Evolutionary conservation across 1,284 basidiomycete genomes (phyloP).

Genomic region (Tausonia pullulans): DNA sequence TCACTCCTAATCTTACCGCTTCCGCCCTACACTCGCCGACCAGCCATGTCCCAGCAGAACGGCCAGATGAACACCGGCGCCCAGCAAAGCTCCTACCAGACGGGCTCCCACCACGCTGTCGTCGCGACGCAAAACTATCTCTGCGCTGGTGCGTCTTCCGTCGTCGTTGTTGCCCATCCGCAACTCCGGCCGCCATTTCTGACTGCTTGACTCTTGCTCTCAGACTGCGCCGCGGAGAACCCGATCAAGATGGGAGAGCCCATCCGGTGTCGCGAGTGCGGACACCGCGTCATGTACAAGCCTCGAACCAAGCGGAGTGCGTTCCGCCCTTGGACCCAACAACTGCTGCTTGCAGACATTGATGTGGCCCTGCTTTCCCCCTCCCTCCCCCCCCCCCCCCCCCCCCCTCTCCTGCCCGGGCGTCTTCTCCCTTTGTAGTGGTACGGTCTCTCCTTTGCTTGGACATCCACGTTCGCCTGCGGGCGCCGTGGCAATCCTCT

Average conservation of each 20-base stretch:
- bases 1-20: too few species aligned
- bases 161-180: neutral
- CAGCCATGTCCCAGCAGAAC: conserved; percentile 8
- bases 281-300: conserved; percentile 99
- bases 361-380: neutral
- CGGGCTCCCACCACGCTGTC: neutral
- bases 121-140: conserved; percentile 10
- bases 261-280: conserved; percentile 92
- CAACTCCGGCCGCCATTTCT: neutral
- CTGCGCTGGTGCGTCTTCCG: conserved; percentile 9
- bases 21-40: neutral
- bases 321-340: conserved; percentile 31
- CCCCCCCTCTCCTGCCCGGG: neutral
- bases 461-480: neutral
- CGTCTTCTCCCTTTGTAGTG: neutral
- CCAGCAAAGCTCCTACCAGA: neutral
- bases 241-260: conserved; percentile 87
- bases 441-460: conserved; percentile 6
- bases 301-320: conserved; percentile 88
- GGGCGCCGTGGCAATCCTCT: neutral
- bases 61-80: neutral
- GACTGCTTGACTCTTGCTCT: neutral
- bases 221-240: conserved; percentile 90
- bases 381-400: neutral
- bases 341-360: neutral